Evolutionary conservation across 2,329 filamentous ascomycete genomes (phyloP).

Genomic region (Pseudocercospora eumusae): DNA sequence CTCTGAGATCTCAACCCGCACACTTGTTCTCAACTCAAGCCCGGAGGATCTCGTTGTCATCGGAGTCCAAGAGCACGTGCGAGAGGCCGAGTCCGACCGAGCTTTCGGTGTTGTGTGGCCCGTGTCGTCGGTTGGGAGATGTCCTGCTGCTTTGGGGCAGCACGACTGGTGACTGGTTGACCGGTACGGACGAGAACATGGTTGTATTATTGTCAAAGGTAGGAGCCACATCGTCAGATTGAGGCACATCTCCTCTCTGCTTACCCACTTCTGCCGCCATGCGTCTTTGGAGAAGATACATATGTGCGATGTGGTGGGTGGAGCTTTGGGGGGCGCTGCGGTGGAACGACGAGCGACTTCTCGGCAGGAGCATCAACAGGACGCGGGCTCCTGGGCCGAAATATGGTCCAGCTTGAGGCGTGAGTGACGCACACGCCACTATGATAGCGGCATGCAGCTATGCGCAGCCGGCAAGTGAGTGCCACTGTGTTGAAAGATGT

Average conservation of each 20-base stretch:
- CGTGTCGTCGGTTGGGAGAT: slow-evolving; percentile 7
- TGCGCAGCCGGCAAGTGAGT: neutral
- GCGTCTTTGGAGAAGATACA: neutral
- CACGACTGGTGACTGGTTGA: neutral
- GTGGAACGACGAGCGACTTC: slow-evolving; percentile 1
- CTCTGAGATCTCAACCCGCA: slow-evolving; percentile 1
- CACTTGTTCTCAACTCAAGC: neutral
- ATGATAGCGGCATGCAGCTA: neutral
- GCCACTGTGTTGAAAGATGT: neutral
- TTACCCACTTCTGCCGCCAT: neutral
- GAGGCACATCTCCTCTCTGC: slow-evolving; percentile 1
- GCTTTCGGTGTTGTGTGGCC: slow-evolving; percentile 4
- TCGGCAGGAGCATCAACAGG: neutral
- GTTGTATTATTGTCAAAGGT: neutral
- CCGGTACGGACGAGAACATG: neutral
- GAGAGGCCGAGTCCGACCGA: slow-evolving; percentile 1
- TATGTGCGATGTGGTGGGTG: slow-evolving; percentile 3
- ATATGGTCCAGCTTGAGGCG: neutral
- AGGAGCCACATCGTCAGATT: slow-evolving; percentile 1
- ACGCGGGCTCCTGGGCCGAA: slow-evolving; percentile 1
- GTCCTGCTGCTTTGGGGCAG: neutral
- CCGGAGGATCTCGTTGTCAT: neutral
- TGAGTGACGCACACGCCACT: neutral
- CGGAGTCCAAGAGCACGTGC: neutral
- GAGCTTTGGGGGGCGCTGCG: neutral